phyloP scores from a whole-genome alignment of 257 asterid genomes.

The Eustoma russellianum region DNA sequence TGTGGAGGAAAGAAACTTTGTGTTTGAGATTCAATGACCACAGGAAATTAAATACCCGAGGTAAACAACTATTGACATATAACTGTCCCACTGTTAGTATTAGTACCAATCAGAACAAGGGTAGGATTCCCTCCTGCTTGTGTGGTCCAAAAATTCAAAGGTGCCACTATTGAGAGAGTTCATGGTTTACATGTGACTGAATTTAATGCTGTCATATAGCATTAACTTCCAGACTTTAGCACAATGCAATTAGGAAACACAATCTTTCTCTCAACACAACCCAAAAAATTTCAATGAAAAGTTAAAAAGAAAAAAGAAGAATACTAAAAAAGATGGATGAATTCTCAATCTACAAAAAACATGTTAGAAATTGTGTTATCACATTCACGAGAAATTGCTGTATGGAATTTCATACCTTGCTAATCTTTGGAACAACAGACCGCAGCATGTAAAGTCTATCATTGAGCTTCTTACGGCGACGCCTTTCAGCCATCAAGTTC shows the following conservation, averaged over 20 bases:
- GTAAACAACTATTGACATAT: conserved; percentile 7
- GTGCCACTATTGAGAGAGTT: conserved; percentile 27
- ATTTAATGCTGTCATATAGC: conserved; percentile 56
- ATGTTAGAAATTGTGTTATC: conserved; percentile 8
- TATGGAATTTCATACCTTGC: conserved; percentile 58
- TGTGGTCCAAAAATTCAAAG: conserved; percentile 26
- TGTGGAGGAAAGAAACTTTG: no score
- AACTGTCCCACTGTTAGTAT: conserved; percentile 11
- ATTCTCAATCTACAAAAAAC: conserved; percentile 3
- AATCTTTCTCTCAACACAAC: conserved; percentile 24
- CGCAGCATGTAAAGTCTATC: conserved; percentile 90
- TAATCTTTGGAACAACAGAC: conserved; percentile 93
- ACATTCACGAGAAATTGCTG: conserved; percentile 21
- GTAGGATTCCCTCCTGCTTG: conserved; percentile 14
- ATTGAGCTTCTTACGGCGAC: conserved; percentile 93
- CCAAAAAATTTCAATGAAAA: conserved; percentile 3
- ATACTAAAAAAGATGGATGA: neutral
- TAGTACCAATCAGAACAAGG: conserved; percentile 14
- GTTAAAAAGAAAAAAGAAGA: neutral
- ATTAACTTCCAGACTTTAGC: conserved; percentile 40
- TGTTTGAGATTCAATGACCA: no score
- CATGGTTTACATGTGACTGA: conserved; percentile 86
- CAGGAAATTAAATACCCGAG: no score
- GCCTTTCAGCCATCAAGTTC: conserved; percentile 93
- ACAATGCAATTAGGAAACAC: conserved; percentile 7